These are phyloP conservation scores for Artomyces pyxidatus DNA, from an alignment of 768 basidiomycete genomes.

Conservation along the genomic window DNA sequence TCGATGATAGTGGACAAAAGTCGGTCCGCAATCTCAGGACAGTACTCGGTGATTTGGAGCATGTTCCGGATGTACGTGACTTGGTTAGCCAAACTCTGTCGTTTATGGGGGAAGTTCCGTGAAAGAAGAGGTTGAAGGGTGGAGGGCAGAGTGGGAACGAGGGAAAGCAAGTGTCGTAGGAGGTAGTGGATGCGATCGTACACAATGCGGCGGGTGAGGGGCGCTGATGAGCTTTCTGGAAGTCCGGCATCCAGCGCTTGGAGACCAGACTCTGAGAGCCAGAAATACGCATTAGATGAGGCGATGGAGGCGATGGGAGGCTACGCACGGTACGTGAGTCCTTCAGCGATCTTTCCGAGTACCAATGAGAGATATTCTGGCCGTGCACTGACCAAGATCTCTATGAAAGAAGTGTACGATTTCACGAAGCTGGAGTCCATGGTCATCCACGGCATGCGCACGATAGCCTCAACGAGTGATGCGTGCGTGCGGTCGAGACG, in stretches of 20 bases:
- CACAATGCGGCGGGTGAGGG: slow-evolving; percentile 73
- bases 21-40: slow-evolving; percentile 77
- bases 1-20: slow-evolving; percentile 85
- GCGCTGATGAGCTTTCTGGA: slow-evolving; percentile 56
- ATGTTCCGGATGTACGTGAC: slow-evolving; percentile 89
- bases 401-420: slow-evolving; percentile 82
- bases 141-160: slow-evolving; percentile 87
- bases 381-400: slow-evolving; percentile 84
- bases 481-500: slow-evolving; percentile 77
- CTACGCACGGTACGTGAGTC: slow-evolving; percentile 81
- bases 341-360: slow-evolving; percentile 72
- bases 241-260: slow-evolving; percentile 49
- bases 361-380: slow-evolving; percentile 88
- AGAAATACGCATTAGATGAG: slow-evolving; percentile 4
- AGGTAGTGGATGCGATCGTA: slow-evolving; percentile 85
- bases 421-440: slow-evolving; percentile 80
- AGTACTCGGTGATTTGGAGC: slow-evolving; percentile 76
- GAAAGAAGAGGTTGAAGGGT: slow-evolving; percentile 81
- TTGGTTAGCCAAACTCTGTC: slow-evolving; percentile 72
- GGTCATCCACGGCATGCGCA: slow-evolving; percentile 89
- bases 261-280: slow-evolving; percentile 56
- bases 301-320: slow-evolving; percentile 2
- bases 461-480: slow-evolving; percentile 75
- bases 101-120: slow-evolving; percentile 87
- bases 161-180: slow-evolving; percentile 75